phyloP scores from a whole-genome alignment of 768 basidiomycete species.

The Cystobasidium onofrii region DNA sequence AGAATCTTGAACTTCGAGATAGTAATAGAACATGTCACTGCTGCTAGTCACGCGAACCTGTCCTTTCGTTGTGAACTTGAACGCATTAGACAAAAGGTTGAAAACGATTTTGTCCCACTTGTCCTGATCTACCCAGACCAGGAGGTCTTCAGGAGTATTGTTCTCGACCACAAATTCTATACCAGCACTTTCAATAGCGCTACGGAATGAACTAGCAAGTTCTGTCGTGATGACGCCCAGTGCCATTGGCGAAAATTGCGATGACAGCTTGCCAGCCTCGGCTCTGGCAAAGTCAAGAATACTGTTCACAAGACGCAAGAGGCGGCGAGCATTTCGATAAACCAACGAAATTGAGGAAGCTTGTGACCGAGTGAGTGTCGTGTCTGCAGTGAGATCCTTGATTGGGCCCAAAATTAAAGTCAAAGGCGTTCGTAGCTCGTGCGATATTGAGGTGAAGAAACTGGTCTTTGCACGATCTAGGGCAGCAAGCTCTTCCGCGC shows the following conservation, averaged over 20 bases:
- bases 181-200: slow-evolving; percentile 29
- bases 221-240: slow-evolving; percentile 26
- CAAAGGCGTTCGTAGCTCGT: slow-evolving; percentile 34
- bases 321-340: slow-evolving; percentile 30
- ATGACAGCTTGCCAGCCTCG: slow-evolving; percentile 31
- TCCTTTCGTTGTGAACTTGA: slow-evolving; percentile 31
- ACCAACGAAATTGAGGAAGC: slow-evolving; percentile 5
- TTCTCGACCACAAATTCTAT: slow-evolving; percentile 27
- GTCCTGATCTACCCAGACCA: slow-evolving; percentile 30
- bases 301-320: slow-evolving; percentile 30
- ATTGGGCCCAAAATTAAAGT: slow-evolving; percentile 32
- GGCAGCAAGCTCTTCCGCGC: slow-evolving; percentile 32
- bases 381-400: slow-evolving; percentile 10
- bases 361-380: slow-evolving; percentile 6
- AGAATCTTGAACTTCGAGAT: slow-evolving; percentile 26
- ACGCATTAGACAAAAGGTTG: slow-evolving; percentile 32
- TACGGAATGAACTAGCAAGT: slow-evolving; percentile 31
- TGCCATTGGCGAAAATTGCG: slow-evolving; percentile 10
- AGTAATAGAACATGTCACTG: slow-evolving; percentile 17
- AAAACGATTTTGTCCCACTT: slow-evolving; percentile 34
- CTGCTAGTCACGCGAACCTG: neutral
- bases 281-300: slow-evolving; percentile 34
- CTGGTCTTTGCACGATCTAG: slow-evolving; percentile 33
- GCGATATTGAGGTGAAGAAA: slow-evolving; percentile 33
- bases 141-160: slow-evolving; percentile 1